phyloP scores from a whole-genome alignment of 2,329 filamentous ascomycete genomes.

The Beauveria varroae region DNA sequence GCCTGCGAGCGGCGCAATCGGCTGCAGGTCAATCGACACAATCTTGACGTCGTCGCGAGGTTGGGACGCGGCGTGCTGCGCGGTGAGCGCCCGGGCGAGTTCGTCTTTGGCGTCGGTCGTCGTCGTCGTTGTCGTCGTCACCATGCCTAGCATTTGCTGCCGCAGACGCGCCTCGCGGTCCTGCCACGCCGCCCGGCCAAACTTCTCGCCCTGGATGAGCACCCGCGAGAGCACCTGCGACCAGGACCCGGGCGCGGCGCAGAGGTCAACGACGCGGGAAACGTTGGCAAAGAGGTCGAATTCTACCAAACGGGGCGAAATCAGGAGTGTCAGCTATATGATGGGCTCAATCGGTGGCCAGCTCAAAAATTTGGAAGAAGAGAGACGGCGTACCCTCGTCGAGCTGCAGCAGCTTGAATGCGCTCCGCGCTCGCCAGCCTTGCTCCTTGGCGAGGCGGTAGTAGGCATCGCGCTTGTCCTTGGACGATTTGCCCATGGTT shows the following conservation, averaged over 20 bases:
- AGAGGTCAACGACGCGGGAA: slow-evolving; percentile 89
- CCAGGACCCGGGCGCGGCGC: slow-evolving; percentile 94
- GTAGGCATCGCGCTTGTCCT: slow-evolving; percentile 97
- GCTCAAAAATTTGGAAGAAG: not conserved
- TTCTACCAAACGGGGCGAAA: slow-evolving; percentile 42
- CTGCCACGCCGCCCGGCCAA: slow-evolving; percentile 79
- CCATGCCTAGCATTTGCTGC: slow-evolving; percentile 50
- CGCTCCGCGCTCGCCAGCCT: slow-evolving; percentile 92
- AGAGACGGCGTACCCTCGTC: slow-evolving; percentile 55
- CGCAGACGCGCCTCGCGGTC: slow-evolving; percentile 66
- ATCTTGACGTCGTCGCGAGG: slow-evolving; percentile 75
- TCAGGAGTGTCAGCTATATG: not conserved
- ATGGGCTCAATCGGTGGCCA: not conserved
- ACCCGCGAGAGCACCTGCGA: slow-evolving; percentile 92
- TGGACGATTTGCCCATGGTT: slow-evolving; percentile 90
- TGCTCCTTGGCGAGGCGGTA: slow-evolving; percentile 97
- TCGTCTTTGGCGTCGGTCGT: slow-evolving; percentile 14
- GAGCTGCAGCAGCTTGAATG: slow-evolving; percentile 94
- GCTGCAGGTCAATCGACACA: slow-evolving; percentile 90
- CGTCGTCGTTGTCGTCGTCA: slow-evolving; percentile 19
- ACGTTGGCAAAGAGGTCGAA: slow-evolving; percentile 91
- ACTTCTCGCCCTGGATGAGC: slow-evolving; percentile 86
- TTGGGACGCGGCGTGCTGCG: slow-evolving; percentile 23
- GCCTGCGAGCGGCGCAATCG: slow-evolving; percentile 87
- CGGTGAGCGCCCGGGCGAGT: not conserved